Base-by-base conservation (phyloP, 306 rosid genomes). In the Cucumis cinereus region DNA sequence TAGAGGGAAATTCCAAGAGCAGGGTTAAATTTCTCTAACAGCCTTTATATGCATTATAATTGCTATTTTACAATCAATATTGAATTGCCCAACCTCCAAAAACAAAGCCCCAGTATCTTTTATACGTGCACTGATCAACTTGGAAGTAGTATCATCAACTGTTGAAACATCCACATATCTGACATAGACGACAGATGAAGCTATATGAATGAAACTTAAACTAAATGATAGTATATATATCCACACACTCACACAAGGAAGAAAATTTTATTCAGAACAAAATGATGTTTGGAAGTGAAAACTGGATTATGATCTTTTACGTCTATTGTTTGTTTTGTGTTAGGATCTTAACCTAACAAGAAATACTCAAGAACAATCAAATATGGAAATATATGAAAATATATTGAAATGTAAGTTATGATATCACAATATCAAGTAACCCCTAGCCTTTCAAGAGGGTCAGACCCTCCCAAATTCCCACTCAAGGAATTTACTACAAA, bases 81-180 rank as follows among this genome's bases (percentile, higher is more conserved):
- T 19, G 30, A 71, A 75, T 35, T 4, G 62, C 79, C 63, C 77
- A 67, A 85, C 97, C 99, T 94, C 97, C 90, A 94, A 84, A 92
- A 87, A 94, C 59, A 72, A 80, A 52, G 99, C 99, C 49, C 95
- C 99, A 1, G 97, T 81, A 71, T 92, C 83, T 50, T 89, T 89
- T 66, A 94, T 85, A 68, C 67, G 88, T 69, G 75, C 88, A 77
- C 77, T 74, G 75, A 94, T 89, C 84, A 90, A 77, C 79, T 86
- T 89, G 68, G 97, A 92, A 77, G 97, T 91, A 54, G 78, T 82
- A 73, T 59, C 94, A 80, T 94, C 98, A 77, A 94, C 95, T 16
- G 98, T 94, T 77, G 98, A 94, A 79, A 90, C 90, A 85, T 94
- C 99, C 62, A 94, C 96, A 20, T 91, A 94, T 79, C 99, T 94